Conservation (phyloP, 2,329 filamentous ascomycete genomes). For the Coccinonectria pachysandricola region DNA sequence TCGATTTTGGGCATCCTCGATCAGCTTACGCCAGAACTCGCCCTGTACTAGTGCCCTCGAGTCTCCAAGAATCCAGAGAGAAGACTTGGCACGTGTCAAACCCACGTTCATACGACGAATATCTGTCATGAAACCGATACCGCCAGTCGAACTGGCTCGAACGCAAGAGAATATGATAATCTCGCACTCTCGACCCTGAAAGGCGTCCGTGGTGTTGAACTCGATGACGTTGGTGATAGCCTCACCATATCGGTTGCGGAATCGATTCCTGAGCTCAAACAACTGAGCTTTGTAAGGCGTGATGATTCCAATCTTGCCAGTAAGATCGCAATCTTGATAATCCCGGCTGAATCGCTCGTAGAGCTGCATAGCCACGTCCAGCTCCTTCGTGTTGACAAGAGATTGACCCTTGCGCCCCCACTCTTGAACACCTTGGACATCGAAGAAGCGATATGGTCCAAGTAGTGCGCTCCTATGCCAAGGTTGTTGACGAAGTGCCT, state of each 20-base stretch:
- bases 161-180: conserved; percentile 99
- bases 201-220: conserved; percentile 98
- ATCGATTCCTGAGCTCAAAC: conserved; percentile 65
- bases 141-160: conserved; percentile 79
- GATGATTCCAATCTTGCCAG: conserved; percentile 87
- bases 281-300: conserved; percentile 96
- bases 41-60: conserved; percentile 77
- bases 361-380: conserved; percentile 76
- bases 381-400: conserved; percentile 76
- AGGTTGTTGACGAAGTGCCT: conserved; percentile 58
- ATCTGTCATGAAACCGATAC: conserved; percentile 96
- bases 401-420: conserved; percentile 78
- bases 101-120: conserved; percentile 99
- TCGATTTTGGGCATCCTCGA: conserved; percentile 67
- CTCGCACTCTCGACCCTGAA: conserved; percentile 92
- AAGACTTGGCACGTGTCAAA: conserved; percentile 90
- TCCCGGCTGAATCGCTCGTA: conserved; percentile 72
- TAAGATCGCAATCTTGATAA: conserved; percentile 58
- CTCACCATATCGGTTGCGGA: conserved; percentile 62
- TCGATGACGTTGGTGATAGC: conserved; percentile 70
- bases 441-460: conserved; percentile 93
- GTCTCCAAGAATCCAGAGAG: conserved; percentile 92
- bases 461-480: conserved; percentile 81
- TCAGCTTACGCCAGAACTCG: conserved; percentile 80
- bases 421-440: conserved; percentile 80